Base-by-base conservation (phyloP, 495 filamentous ascomycete species). In the Cercophora samala region DNA sequence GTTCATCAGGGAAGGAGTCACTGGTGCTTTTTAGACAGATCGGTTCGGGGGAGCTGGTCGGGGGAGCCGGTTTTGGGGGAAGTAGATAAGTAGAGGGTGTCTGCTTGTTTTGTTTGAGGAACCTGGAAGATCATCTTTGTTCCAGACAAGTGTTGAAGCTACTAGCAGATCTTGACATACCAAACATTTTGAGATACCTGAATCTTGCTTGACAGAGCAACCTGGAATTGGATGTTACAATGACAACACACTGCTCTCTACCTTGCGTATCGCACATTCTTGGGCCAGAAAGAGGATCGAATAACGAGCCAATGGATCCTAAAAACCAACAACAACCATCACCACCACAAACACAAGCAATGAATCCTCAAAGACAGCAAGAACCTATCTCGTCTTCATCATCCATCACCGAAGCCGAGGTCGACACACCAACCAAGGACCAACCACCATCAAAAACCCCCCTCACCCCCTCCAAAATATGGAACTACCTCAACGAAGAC, bases 401-500 rank as follows among this genome's bases (percentile, higher is more conserved):
- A 0, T 19, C 22, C n/a, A 21, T 22, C n/a, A 56, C n/a, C 13
- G 53, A 23, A 11, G 53, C n/a, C 13, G 19, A 23, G 5, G 18
- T 56, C 53, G 53, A 56, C 5, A 56, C 53, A 56, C 53, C 53
- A 15, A 23, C 53, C 37, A 46, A 46, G 2, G 1, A 56, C 53
- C 13, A 4, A 29, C 26, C 52, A 18, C 5, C 52, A 54, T 15
- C 52, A 54, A 56, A 56, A 23, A 1, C 11, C 22, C 18, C n/a
- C 3, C 19, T 56, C 53, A 56, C 60, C 0, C 19, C 25, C 21
- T 75, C 75, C 0, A 76, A 68, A 60, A 60, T 69, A 64, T 78
- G 80, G 76, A 25, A 60, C 19, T 72, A 83, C 55, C 73, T 83
- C 67, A 71, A 75, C 26, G 75, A 76, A 42, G 62, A 72, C n/a